Evolutionary conservation across 192 early-diverging fungal genomes (phyloP).

Genomic region (Mortierella alpina): DNA sequence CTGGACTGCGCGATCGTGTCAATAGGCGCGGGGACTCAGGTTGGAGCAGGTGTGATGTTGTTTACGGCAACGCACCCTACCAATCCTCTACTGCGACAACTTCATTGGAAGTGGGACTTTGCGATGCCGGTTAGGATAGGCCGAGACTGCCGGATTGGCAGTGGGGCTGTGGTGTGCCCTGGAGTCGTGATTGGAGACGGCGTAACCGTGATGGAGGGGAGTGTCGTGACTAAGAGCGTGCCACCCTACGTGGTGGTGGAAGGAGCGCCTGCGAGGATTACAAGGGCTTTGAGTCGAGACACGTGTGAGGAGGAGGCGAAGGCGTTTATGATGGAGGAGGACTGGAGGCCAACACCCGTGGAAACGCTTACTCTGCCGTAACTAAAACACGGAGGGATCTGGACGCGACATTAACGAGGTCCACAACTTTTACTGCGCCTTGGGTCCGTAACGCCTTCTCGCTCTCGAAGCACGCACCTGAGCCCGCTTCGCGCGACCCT

Average conservation of each 20-base stretch:
- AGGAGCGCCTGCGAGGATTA: slow-evolving; percentile 82
- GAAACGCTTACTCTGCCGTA: not conserved
- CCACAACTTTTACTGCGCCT: too few species aligned
- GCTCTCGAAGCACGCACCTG: too few species aligned
- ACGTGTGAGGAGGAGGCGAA: not conserved
- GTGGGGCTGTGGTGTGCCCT: slow-evolving; percentile 73
- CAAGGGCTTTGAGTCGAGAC: slow-evolving; percentile 43
- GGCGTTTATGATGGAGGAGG: not conserved
- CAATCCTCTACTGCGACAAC: slow-evolving; percentile 57
- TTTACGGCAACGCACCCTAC: slow-evolving; percentile 74
- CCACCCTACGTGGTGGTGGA: slow-evolving; percentile 73
- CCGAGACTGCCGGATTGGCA: slow-evolving; percentile 86
- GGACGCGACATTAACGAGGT: too few species aligned
- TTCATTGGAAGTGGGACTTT: slow-evolving; percentile 15
- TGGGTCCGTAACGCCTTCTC: too few species aligned
- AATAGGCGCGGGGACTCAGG: slow-evolving; percentile 73
- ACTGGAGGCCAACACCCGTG: not conserved
- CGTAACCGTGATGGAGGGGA: slow-evolving; percentile 70
- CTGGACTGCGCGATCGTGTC: slow-evolving; percentile 75
- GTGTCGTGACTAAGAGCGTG: slow-evolving; percentile 86
- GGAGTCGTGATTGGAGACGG: slow-evolving; percentile 86
- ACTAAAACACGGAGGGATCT: too few species aligned
- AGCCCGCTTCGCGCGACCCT: not conserved
- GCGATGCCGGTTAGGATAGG: slow-evolving; percentile 66
- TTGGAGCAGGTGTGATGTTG: slow-evolving; percentile 76